Evolutionary conservation across 768 basidiomycete genomes (phyloP).

Genomic region (Lepiota brunneoincarnata): DNA sequence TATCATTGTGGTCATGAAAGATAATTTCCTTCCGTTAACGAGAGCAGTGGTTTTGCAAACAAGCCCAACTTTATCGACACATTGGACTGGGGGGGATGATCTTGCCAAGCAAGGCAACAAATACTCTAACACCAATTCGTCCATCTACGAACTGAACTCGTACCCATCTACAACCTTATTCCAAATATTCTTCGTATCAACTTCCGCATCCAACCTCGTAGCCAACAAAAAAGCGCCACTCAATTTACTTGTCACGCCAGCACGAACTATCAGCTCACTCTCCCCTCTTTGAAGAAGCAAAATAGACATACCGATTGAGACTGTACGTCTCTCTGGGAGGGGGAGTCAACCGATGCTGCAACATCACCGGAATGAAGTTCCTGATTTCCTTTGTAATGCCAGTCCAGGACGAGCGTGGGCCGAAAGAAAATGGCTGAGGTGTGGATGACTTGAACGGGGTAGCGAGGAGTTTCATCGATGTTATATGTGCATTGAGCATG

Average conservation of each 20-base stretch:
- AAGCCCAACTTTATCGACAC: too few relatives aligned
- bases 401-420: slow-evolving; percentile 59
- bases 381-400: slow-evolving; percentile 77
- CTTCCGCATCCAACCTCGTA: slow-evolving; percentile 65
- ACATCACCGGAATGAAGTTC: slow-evolving; percentile 84
- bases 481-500: slow-evolving; percentile 86
- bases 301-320: slow-evolving; percentile 66
- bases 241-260: slow-evolving; percentile 53
- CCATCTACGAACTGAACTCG: slow-evolving; percentile 21
- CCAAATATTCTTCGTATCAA: slow-evolving; percentile 79
- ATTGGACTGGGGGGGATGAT: too few relatives aligned
- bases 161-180: slow-evolving; percentile 55
- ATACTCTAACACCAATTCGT: too few relatives aligned
- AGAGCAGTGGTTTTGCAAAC: too few relatives aligned
- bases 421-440: slow-evolving; percentile 78
- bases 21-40: too few relatives aligned
- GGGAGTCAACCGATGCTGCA: slow-evolving; percentile 83
- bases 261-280: neutral
- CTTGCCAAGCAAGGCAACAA: too few relatives aligned
- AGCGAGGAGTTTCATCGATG: slow-evolving; percentile 81
- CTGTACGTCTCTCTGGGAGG: slow-evolving; percentile 95
- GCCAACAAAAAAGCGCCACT: slow-evolving; percentile 82
- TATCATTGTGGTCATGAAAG: too few relatives aligned
- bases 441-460: slow-evolving; percentile 74
- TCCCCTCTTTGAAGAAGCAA: neutral